These are phyloP conservation scores for Paratinospora sagittata DNA, from an alignment of 164 flowering plant species.

Conservation along the genomic window DNA sequence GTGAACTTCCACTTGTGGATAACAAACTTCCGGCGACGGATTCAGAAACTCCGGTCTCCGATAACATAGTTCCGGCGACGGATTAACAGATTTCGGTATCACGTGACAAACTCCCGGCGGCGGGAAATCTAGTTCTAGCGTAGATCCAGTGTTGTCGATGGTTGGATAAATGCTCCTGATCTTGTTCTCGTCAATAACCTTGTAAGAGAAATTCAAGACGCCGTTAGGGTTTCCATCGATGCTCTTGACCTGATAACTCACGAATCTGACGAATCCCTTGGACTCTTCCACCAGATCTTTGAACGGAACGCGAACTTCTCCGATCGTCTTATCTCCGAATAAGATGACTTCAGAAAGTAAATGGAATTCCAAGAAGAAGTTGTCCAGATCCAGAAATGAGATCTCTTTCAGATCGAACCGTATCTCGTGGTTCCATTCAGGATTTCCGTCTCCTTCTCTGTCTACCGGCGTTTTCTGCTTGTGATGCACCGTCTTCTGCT, in stretches of 20 bases:
- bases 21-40: not conserved
- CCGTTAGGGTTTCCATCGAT: conserved; percentile 49
- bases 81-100: not conserved
- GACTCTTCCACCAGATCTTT: conserved; percentile 27
- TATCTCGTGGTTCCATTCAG: conserved; percentile 56
- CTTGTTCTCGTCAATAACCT: conserved; percentile 12
- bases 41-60: not conserved
- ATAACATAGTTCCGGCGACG: not conserved
- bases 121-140: not conserved
- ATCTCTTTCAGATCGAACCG: conserved; percentile 25
- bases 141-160: conserved; percentile 1
- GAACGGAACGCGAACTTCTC: conserved; percentile 47
- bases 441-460: conserved; percentile 38
- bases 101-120: not conserved
- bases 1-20: not conserved
- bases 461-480: conserved; percentile 39
- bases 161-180: not conserved
- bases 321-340: conserved; percentile 38
- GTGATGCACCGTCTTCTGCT: conserved; percentile 16
- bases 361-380: conserved; percentile 34
- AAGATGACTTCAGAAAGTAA: conserved; percentile 22
- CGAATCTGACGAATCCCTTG: conserved; percentile 28
- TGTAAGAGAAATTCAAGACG: conserved; percentile 41
- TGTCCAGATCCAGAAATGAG: conserved; percentile 8
- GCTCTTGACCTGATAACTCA: conserved; percentile 40